Base-by-base conservation (phyloP, 2,329 filamentous ascomycete species). In the Cryphonectria japonica region DNA sequence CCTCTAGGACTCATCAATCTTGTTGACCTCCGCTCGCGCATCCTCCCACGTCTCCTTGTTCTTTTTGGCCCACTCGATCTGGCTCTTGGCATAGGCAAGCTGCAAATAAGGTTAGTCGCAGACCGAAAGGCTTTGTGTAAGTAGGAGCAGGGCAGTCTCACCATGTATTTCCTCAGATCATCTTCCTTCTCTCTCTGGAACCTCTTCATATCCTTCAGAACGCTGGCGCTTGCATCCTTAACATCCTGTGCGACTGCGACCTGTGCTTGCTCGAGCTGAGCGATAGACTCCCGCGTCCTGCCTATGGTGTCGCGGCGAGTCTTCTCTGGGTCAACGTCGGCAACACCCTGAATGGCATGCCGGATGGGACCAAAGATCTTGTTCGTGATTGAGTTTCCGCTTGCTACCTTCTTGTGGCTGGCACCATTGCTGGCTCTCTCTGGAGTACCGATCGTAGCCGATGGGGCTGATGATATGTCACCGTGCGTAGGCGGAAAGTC, bases 121-220 rank as follows among this genome's bases (percentile, higher is more conserved):
- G 50, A 19, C 5, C 19, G 22, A 32, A 9, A 63, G 26, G 39
- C 26, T 54, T 39, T 69, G 73, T 72, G 3, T 9, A 43, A 5
- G 68, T 16, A 32, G 57, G 11, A 43, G 14, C 11, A 22, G 16
- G 19, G 32, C 32, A 57, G 26, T 82, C 92, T 83, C 84, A 98
- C 96, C 96, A 99, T 99, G 80, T 98, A 98, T 74, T 93, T 89
- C 78, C 91, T 91, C 77, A 99, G 81, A 79, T 99, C 96, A 66
- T 95, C 94, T 82, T 99, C 97, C 82, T 99, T 99, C 82, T 98
- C 95, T 71, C 86, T 86, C 81, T 99, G 97, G 82, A 99, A 99
- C 72, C 96, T 87, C 83, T 94, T 94, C 72, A 99, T 84, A 79
- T 99, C 96, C 77, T 93, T 92, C 76, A 99, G 82, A 5, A 98